A percentile compares a stretch with the other conserved stretches of the same genome.
Evolutionary conservation across 306 rosid species (phyloP).

Genomic region (Cicer pinnatifidum): DNA sequence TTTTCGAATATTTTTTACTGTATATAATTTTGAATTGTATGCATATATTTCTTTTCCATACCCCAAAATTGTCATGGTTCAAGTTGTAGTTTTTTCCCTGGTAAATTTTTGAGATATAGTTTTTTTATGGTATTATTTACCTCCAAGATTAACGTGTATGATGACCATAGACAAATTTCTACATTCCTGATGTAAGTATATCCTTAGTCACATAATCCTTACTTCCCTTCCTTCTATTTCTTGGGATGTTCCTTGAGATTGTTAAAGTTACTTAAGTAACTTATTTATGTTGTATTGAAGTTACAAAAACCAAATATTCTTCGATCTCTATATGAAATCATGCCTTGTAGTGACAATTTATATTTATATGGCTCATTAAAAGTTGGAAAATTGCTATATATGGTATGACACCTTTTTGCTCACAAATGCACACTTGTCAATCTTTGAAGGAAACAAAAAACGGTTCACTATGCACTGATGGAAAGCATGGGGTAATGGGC

Average conservation of each 20-base stretch:
- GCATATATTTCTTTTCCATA: conserved; percentile 6
- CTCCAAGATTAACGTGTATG: conserved; percentile 15
- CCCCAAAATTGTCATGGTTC: conserved; percentile 23
- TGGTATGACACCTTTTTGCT: too few relatives aligned
- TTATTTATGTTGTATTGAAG: background rate
- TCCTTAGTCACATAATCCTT: conserved; percentile 4
- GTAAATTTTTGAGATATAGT: conserved; percentile 4
- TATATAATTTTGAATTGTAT: conserved; percentile 1
- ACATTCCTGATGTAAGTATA: conserved; percentile 17
- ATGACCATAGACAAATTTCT: conserved; percentile 18
- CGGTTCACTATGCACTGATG: too few relatives aligned
- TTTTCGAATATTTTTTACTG: conserved; percentile 1
- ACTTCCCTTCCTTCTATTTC: conserved; percentile 1
- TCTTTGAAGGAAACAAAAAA: too few relatives aligned
- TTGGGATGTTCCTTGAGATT: conserved; percentile 1
- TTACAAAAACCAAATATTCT: conserved; percentile 19
- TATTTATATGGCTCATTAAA: background rate
- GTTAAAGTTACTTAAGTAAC: background rate
- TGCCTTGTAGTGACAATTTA: conserved; percentile 6
- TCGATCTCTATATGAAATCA: conserved; percentile 28
- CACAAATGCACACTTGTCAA: too few relatives aligned
- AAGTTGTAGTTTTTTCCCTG: conserved; percentile 11
- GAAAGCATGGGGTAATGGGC: too few relatives aligned
- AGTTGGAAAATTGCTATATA: background rate
- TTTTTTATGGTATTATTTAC: conserved; percentile 30